Percentiles rank a stretch among this genome's conserved stretches.
Conservation (phyloP, 225 moss, liverwort and hornwort species). For the Rhytidiadelphus loreus region DNA sequence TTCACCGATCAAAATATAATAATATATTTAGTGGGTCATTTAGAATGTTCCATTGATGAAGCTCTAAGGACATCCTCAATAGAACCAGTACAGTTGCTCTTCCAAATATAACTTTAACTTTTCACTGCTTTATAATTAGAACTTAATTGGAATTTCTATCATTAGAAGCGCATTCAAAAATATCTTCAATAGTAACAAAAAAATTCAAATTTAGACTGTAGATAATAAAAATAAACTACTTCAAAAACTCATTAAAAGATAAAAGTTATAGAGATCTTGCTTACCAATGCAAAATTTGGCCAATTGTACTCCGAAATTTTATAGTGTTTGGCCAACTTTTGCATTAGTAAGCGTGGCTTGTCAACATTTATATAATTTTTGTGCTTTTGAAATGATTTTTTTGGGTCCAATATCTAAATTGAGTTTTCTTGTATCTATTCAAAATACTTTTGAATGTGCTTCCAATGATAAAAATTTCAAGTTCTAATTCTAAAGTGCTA, state of each 20-base stretch:
- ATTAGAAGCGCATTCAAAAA: too few relatives aligned
- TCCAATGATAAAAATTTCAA: background rate
- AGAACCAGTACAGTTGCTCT: accelerated
- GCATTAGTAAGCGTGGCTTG: accelerated
- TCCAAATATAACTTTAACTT: background rate
- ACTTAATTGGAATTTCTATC: too few relatives aligned
- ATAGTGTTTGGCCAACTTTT: too few relatives aligned
- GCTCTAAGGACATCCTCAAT: accelerated
- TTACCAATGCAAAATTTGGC: background rate
- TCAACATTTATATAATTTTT: background rate
- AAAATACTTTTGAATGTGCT: background rate
- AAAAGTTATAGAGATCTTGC: accelerated
- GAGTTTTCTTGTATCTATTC: background rate
- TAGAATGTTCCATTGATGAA: background rate
- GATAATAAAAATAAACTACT: too few relatives aligned
- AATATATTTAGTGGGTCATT: background rate
- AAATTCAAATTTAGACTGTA: too few relatives aligned
- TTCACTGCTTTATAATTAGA: too few relatives aligned
- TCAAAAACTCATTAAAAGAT: too few relatives aligned
- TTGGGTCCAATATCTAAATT: background rate
- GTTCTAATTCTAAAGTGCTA: background rate
- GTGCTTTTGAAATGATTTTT: background rate
- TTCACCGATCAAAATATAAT: background rate
- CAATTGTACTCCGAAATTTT: background rate
- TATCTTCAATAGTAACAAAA: too few relatives aligned